Conservation (phyloP, 768 basidiomycete genomes). For the Hysterangium stoloniferum region DNA sequence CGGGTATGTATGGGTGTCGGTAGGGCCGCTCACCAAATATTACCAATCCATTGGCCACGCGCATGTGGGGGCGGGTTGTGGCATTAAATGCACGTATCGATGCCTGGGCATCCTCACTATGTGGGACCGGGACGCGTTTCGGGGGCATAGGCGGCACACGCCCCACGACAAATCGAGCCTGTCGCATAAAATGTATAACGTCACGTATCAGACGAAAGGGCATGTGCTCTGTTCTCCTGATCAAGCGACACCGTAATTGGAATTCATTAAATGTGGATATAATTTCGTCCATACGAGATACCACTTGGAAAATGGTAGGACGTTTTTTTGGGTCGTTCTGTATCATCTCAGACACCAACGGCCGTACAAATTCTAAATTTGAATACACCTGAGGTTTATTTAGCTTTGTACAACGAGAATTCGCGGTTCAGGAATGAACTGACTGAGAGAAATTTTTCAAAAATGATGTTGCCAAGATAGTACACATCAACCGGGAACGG, state of each 20-base stretch:
- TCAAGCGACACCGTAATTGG: conserved; percentile 22
- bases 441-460: conserved; percentile 21
- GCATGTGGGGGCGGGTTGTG: no score
- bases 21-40: no score
- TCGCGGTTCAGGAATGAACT: neutral
- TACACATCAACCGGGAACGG: conserved; percentile 39
- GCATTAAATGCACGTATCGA: no score
- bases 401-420: neutral
- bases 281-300: conserved; percentile 25
- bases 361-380: conserved; percentile 28
- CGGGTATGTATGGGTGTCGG: no score
- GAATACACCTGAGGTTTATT: conserved; percentile 18
- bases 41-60: no score
- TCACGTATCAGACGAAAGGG: neutral
- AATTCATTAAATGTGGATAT: conserved; percentile 19
- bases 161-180: neutral
- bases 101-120: no score
- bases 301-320: conserved; percentile 30
- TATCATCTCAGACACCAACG: conserved; percentile 31
- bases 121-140: no score
- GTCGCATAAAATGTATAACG: neutral
- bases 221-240: neutral
- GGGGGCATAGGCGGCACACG: neutral
- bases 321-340: conserved; percentile 26
- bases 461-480: conserved; percentile 33